phyloP scores from a whole-genome alignment of 2,329 filamentous ascomycete genomes.

The Emericellopsis cladophorae region DNA sequence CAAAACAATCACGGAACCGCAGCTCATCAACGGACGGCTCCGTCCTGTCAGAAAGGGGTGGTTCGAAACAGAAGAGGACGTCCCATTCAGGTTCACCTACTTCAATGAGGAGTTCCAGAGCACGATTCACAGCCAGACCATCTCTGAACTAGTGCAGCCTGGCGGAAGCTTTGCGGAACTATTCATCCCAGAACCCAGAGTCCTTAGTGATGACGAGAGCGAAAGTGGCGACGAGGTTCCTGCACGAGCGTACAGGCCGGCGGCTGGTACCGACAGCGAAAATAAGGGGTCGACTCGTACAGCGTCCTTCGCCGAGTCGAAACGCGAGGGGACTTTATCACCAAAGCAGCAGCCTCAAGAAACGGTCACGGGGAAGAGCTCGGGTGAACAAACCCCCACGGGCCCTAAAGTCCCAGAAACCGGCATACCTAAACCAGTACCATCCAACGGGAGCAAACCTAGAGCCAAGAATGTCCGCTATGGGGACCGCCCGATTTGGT shows the following conservation, averaged over 20 bases:
- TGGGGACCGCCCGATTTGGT: constrained; percentile 86
- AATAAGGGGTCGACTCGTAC: constrained; percentile 33
- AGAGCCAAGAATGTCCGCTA: constrained; percentile 37
- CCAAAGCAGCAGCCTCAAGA: constrained; percentile 9
- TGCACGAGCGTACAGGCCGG: constrained; percentile 4
- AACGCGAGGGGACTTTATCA: constrained; percentile 13
- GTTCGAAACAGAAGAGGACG: constrained; percentile 80
- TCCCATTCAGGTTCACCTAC: constrained; percentile 91
- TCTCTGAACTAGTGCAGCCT: constrained; percentile 81
- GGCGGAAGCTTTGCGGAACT: constrained; percentile 76
- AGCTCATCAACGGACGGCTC: constrained; percentile 80
- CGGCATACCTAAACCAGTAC: constrained; percentile 3
- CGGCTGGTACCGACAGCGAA: constrained; percentile 19
- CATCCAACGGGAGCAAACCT: constrained; percentile 2
- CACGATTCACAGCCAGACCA: constrained; percentile 91
- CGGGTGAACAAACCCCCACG: constrained; percentile 34
- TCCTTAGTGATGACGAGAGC: constrained; percentile 61
- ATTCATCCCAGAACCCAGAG: constrained; percentile 76
- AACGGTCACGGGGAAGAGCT: constrained; percentile 9
- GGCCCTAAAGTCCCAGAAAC: constrained; percentile 24
- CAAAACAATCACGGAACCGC: constrained; percentile 87
- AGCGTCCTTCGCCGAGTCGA: constrained; percentile 24
- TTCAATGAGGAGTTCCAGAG: constrained; percentile 96
- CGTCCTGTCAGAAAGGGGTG: constrained; percentile 69
- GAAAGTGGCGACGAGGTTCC: constrained; percentile 32